Base-by-base conservation (phyloP, 2,329 filamentous ascomycete genomes). In the Aureobasidium namibiae region DNA sequence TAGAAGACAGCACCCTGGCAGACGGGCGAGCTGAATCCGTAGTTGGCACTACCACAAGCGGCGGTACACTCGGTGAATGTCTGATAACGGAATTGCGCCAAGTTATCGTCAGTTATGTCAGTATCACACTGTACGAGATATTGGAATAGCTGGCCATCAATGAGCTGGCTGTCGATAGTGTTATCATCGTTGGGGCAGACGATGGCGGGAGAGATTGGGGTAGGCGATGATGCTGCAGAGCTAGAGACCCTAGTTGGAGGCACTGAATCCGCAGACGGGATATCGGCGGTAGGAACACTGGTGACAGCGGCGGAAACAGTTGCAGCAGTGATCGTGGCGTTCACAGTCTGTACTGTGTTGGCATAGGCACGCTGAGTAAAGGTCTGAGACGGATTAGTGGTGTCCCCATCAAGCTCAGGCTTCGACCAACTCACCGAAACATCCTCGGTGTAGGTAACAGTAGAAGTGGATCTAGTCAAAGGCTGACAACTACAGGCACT, bases 401-500 rank as follows among this genome's bases (percentile, higher is more conserved):
- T 4, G 14, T 6, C 1, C 0, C 9, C 26, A 33, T 33, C 5
- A n/a, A 38, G 1, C 2, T 8, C 6, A 10, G 3, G 3, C 14
- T 33, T 39, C 8, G 16, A 26, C 18, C 13, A 11, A 61, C 64
- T 63, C 56, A 68, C 66, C 6, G 52, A 46, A 3, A 64, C 36
- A n/a, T 59, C 44, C 24, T 66, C 62, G 7, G 70, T 69, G 54
- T 62, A 67, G 3, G 69, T 70, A 23, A 63, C 48, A 1, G 66
- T 69, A 6, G 67, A 62, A 3, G 67, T 69, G 11, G 65, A 45
- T 1, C 62, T 64, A 21, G 49, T 61, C 46, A 64, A 66, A 7
- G 59, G 61, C 41, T 67, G 67, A 57, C 69, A 71, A n/a, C 33
- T 46, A 59, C 70, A 72, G 39, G 69, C 70, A 56, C 69, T 72